Conservation (phyloP, 805 yeast species). For the Kuraishia borneana region DNA sequence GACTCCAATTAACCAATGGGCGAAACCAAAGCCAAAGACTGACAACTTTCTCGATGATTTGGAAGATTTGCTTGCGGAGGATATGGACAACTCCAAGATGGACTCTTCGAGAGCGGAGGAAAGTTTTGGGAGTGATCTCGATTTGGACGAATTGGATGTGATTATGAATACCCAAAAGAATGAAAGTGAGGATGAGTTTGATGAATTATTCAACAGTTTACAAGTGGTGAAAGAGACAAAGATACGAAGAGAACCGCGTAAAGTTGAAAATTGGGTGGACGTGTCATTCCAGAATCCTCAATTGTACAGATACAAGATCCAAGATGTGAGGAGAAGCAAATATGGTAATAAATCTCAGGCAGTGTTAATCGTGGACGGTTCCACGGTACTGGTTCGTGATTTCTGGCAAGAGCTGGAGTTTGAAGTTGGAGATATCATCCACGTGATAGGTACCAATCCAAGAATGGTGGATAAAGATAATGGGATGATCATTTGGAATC, state of each 20-base stretch:
- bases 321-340: constrained; percentile 16
- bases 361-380: constrained; percentile 39
- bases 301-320: constrained; percentile 38
- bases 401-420: constrained; percentile 45
- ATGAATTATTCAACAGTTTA: constrained; percentile 19
- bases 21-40: neutral
- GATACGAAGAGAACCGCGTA: constrained; percentile 4
- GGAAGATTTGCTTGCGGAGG: neutral
- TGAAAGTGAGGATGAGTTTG: constrained; percentile 7
- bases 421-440: constrained; percentile 44
- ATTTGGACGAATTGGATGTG: constrained; percentile 16
- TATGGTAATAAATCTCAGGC: constrained; percentile 34
- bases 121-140: constrained; percentile 19
- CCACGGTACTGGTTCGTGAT: constrained; percentile 45
- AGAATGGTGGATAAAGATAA: constrained; percentile 40
- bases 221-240: too few species aligned
- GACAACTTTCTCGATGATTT: neutral
- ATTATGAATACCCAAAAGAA: constrained; percentile 5
- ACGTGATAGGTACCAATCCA: constrained; percentile 40
- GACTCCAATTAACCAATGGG: neutral
- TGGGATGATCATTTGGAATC: constrained; percentile 68
- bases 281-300: constrained; percentile 1
- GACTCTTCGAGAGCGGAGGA: neutral
- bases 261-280: constrained; percentile 5
- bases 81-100: neutral